Conservation (phyloP, 2,329 filamentous ascomycete species). For the Ilyonectria destructans region DNA sequence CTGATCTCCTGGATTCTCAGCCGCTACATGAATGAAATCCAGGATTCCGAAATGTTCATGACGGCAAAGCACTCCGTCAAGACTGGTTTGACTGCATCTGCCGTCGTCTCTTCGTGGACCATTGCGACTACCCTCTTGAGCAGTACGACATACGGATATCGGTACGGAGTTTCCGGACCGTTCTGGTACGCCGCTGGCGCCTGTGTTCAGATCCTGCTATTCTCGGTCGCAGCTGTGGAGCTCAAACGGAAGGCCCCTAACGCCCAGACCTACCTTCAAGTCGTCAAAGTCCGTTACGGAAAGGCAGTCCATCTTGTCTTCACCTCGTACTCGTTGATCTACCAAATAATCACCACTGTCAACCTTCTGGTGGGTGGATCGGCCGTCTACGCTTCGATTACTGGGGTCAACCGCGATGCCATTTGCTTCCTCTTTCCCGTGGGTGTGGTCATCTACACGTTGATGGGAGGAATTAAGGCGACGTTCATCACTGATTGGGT, state of each 20-base stretch:
- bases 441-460: constrained; percentile 27
- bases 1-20: constrained; percentile 28
- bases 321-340: constrained; percentile 25
- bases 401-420: constrained; percentile 31
- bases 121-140: constrained; percentile 28
- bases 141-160: constrained; percentile 25
- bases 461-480: constrained; percentile 32
- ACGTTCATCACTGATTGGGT: constrained; percentile 32
- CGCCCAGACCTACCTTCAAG: constrained; percentile 25
- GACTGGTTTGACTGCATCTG: constrained; percentile 26
- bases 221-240: constrained; percentile 27
- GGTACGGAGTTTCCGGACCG: constrained; percentile 24
- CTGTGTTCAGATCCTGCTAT: constrained; percentile 26
- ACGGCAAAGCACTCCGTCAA: constrained; percentile 29
- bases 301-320: constrained; percentile 25
- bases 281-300: constrained; percentile 27
- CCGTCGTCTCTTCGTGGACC: constrained; percentile 31
- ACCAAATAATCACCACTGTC: constrained; percentile 30
- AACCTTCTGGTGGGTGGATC: constrained; percentile 31
- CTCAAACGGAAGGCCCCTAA: constrained; percentile 30
- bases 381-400: constrained; percentile 31
- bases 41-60: constrained; percentile 34
- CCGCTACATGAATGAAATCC: constrained; percentile 28
- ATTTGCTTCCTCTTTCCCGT: constrained; percentile 32
- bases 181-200: constrained; percentile 33